A percentile compares a stretch with the other conserved stretches of the same genome.
Evolutionary conservation across 106 monocot species (phyloP).

Genomic region (Allium cepa): DNA sequence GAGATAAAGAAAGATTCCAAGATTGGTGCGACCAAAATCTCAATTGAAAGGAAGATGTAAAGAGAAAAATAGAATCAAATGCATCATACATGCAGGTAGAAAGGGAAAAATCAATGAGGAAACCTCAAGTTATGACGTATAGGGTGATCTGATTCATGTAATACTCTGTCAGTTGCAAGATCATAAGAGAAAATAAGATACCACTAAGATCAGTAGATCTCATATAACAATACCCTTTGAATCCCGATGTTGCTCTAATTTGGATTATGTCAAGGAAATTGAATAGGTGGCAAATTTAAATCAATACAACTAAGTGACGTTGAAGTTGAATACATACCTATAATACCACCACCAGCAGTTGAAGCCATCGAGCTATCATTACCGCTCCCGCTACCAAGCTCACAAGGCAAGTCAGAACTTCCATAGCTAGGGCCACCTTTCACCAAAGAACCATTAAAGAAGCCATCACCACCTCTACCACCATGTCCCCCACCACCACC

Average conservation of each 20-base stretch:
- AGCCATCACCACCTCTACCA: conserved; percentile 91
- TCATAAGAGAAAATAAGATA: too few relatives aligned
- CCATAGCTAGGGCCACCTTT: conserved; percentile 84
- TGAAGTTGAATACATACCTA: conserved; percentile 41
- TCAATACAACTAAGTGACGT: background rate
- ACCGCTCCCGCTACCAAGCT: conserved; percentile 97
- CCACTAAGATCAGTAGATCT: too few relatives aligned
- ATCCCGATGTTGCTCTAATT: background rate
- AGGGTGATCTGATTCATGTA: background rate
- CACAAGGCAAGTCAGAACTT: conserved; percentile 74
- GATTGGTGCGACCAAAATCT: background rate
- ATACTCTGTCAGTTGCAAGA: background rate
- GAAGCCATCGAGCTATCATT: conserved; percentile 61
- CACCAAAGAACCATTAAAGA: conserved; percentile 32
- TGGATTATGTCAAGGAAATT: too few relatives aligned
- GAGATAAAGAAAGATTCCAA: background rate
- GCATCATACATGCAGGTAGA: background rate
- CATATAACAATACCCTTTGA: background rate
- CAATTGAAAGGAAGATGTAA: background rate
- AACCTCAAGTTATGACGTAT: background rate
- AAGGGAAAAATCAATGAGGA: too few relatives aligned
- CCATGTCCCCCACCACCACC: conserved; percentile 96
- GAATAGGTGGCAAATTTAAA: background rate
- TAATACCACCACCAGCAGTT: conserved; percentile 93
- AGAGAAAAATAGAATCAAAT: background rate